Evolutionary conservation across 768 basidiomycete species (phyloP).

Genomic region (Cantharellus cinnabarinus): DNA sequence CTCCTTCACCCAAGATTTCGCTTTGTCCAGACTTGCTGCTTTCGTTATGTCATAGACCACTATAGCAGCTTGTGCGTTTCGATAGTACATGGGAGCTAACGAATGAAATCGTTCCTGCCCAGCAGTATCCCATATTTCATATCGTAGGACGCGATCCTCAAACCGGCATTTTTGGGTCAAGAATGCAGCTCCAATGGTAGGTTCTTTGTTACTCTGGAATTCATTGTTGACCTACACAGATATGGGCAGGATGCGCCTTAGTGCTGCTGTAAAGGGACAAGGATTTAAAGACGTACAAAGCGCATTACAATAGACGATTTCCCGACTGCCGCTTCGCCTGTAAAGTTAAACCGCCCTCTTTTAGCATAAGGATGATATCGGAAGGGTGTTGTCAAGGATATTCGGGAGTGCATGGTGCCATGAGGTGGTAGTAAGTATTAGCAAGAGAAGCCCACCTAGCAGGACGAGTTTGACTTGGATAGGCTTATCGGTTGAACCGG

Average conservation of each 20-base stretch:
- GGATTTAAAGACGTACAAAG: conserved; percentile 41
- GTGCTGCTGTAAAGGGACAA: conserved; percentile 8
- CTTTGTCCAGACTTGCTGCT: conserved; percentile 87
- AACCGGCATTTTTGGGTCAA: conserved; percentile 86
- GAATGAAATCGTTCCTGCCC: conserved; percentile 96
- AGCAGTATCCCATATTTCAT: conserved; percentile 96
- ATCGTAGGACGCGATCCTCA: conserved; percentile 81
- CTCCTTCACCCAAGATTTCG: conserved; percentile 99
- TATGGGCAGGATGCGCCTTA: not conserved
- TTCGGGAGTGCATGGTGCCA: not conserved
- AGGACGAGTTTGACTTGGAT: conserved; percentile 96
- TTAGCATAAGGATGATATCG: not conserved
- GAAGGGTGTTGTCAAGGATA: conserved; percentile 1
- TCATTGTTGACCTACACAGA: conserved; percentile 68
- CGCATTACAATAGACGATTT: conserved; percentile 97
- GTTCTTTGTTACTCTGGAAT: conserved; percentile 97
- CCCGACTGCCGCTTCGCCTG: conserved; percentile 95
- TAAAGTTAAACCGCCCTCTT: conserved; percentile 1
- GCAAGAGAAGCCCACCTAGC: conserved; percentile 35
- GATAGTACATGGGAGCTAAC: conserved; percentile 96
- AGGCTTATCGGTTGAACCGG: conserved; percentile 65
- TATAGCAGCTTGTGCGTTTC: conserved; percentile 93
- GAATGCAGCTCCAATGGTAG: conserved; percentile 94
- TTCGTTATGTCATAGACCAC: conserved; percentile 98
- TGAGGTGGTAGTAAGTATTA: not conserved